These are phyloP conservation scores for Paspalum notatum DNA, from an alignment of 176 grass and related monocot species.

Conservation along the genomic window DNA sequence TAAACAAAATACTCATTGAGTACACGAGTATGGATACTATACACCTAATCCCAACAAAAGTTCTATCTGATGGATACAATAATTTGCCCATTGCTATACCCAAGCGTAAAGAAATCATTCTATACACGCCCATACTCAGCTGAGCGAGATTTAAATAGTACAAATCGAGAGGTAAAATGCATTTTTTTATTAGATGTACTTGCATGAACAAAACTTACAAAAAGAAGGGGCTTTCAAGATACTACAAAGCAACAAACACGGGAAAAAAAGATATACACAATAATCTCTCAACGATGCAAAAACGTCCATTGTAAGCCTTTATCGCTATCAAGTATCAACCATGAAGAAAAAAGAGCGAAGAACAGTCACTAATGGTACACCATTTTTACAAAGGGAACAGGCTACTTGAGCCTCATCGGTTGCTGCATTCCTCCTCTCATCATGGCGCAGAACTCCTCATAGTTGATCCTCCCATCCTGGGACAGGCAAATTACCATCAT, in stretches of 20 bases:
- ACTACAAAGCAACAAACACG: slow-evolving; percentile 21
- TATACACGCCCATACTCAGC: neutral
- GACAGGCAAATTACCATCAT: slow-evolving; percentile 34
- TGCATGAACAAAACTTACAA: slow-evolving; percentile 41
- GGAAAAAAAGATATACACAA: slow-evolving; percentile 53
- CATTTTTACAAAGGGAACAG: slow-evolving; percentile 35
- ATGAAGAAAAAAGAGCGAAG: slow-evolving; percentile 34
- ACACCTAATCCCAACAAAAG: too few relatives aligned
- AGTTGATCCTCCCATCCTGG: slow-evolving; percentile 98
- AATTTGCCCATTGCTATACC: too few relatives aligned
- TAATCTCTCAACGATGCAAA: slow-evolving; percentile 51
- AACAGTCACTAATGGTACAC: slow-evolving; percentile 35
- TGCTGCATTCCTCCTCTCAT: slow-evolving; percentile 91
- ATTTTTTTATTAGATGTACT: slow-evolving; percentile 50
- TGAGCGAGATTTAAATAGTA: neutral
- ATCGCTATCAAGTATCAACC: slow-evolving; percentile 11
- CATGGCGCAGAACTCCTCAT: slow-evolving; percentile 97
- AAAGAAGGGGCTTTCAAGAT: slow-evolving; percentile 24
- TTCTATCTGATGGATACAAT: too few relatives aligned
- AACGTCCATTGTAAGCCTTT: slow-evolving; percentile 31
- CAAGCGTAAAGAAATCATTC: too few relatives aligned
- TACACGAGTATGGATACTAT: too few relatives aligned
- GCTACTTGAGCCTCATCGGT: slow-evolving; percentile 77
- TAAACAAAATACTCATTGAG: too few relatives aligned
- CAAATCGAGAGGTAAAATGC: slow-evolving; percentile 3